These are phyloP conservation scores for Schizophyllum commune DNA, from an alignment of 1,284 basidiomycete species.

Conservation along the genomic window DNA sequence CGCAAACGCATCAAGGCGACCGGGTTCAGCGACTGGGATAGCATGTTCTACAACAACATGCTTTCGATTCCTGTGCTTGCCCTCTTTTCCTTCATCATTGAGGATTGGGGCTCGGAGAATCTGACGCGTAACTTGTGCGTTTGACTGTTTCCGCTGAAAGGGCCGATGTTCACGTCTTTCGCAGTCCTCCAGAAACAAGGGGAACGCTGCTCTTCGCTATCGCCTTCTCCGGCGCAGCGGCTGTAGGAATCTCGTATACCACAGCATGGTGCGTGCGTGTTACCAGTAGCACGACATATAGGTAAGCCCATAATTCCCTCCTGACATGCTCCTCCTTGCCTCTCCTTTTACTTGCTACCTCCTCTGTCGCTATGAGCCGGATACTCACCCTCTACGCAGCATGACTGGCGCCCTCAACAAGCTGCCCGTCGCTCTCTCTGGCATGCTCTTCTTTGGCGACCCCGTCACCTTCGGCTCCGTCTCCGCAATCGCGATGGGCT, in stretches of 20 bases:
- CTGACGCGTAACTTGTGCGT: constrained; percentile 84
- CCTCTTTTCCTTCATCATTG: constrained; percentile 77
- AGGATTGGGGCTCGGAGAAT: constrained; percentile 86
- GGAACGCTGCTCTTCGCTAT: constrained; percentile 82
- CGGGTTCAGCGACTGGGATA: constrained; percentile 99
- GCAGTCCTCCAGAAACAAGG: constrained; percentile 79
- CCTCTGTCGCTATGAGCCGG: too few species aligned
- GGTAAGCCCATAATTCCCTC: constrained; percentile 39
- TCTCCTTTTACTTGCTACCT: too few species aligned
- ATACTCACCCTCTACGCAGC: constrained; percentile 31
- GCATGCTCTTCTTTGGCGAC: constrained; percentile 95
- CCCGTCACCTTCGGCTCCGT: constrained; percentile 82
- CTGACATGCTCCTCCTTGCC: too few species aligned
- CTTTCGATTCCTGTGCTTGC: constrained; percentile 89
- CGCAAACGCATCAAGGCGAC: constrained; percentile 95
- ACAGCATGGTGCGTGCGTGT: constrained; percentile 98
- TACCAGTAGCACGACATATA: constrained; percentile 97
- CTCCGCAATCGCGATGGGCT: constrained; percentile 82
- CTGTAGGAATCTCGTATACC: constrained; percentile 96
- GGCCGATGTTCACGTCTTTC: constrained; percentile 6
- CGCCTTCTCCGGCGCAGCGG: constrained; percentile 92
- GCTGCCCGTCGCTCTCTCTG: constrained; percentile 92
- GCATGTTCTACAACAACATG: constrained; percentile 98
- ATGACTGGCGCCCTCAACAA: constrained; percentile 99
- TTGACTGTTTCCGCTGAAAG: neutral